These are phyloP conservation scores for Fennellomyces sp. DNA, from an alignment of 371 early-diverging fungal genomes.

Conservation along the genomic window DNA sequence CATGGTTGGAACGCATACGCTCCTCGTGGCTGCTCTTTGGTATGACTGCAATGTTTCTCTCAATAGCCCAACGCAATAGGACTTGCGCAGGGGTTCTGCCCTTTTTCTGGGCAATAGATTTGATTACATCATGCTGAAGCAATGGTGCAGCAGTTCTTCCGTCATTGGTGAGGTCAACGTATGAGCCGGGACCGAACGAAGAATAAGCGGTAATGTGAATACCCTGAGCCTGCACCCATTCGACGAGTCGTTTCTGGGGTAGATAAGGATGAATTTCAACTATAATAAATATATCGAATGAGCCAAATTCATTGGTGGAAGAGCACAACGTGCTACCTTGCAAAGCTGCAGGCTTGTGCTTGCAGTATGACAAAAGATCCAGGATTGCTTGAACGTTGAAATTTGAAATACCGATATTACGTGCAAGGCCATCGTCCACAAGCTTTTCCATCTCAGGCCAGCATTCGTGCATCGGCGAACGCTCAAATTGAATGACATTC, in stretches of 20 bases:
- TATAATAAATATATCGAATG: constrained; percentile 35
- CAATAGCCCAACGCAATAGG: constrained; percentile 56
- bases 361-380: constrained; percentile 44
- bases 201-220: constrained; percentile 52
- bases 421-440: constrained; percentile 32
- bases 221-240: constrained; percentile 33
- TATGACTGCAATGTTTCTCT: constrained; percentile 54
- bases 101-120: constrained; percentile 40
- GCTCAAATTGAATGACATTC: constrained; percentile 26
- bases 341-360: constrained; percentile 43
- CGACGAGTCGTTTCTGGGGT: constrained; percentile 49
- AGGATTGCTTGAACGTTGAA: constrained; percentile 47
- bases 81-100: constrained; percentile 44
- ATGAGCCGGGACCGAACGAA: constrained; percentile 44
- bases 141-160: constrained; percentile 18
- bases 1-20: constrained; percentile 43
- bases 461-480: constrained; percentile 44
- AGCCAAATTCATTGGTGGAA: constrained; percentile 21
- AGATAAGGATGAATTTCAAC: constrained; percentile 67
- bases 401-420: constrained; percentile 68
- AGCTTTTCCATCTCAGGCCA: constrained; percentile 49
- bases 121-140: constrained; percentile 33
- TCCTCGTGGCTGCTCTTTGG: constrained; percentile 58
- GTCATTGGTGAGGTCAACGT: constrained; percentile 19
- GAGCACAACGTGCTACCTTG: constrained; percentile 20